Evolutionary conservation across 257 asterid genomes (phyloP), one percentile per base, ranked within the genome.

Genomic region (Asclepias syriaca): DNA sequence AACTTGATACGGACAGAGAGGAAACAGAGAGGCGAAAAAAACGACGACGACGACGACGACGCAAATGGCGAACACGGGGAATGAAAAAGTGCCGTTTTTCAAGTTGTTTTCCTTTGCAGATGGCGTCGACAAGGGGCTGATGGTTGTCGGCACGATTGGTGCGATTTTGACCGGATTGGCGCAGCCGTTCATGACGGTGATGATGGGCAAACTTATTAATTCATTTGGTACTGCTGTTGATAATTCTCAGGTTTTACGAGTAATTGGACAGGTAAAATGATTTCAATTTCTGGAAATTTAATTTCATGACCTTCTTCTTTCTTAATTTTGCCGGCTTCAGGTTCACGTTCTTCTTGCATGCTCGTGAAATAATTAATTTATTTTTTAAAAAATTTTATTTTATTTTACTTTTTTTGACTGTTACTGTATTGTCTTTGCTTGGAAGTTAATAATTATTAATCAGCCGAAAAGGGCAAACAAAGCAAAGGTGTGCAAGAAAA

Each of bases 151-250:
- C 40, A 81, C 89, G 0, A 18, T 92, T 12, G 70, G 81, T 8
- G 96, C 96, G 12, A 48, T 81, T 12, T 89, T 69, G 0, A 87
- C 80, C 67, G 98, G 98, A 19, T 22, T 87, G 48, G 37, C 96
- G 5, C 96, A 88, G 83, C 96, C 96, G 43, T 0, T 87, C n/a
- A 92, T 88, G 96, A 82, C 96, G 8, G 75, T 90, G 24, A 71
- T 90, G 7, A 87, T 92, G 43, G 96, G 96, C 18, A 49, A 85
- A 50, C 77, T 92, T 72, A 81, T 92, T 16, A 85, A 92, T 78
- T 60, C 96, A 43, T 87, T 90, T 53, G 94, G 89, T 19, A 43
- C 69, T 1, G 71, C 59, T 66, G 18, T 51, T 32, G 10, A 64
- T 9, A 64, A 64, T 8, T 64, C 49, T 64, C 21, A 64, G 29